Evolutionary conservation across 179 eudicot species (phyloP).

Genomic region (Pouteria campechiana): DNA sequence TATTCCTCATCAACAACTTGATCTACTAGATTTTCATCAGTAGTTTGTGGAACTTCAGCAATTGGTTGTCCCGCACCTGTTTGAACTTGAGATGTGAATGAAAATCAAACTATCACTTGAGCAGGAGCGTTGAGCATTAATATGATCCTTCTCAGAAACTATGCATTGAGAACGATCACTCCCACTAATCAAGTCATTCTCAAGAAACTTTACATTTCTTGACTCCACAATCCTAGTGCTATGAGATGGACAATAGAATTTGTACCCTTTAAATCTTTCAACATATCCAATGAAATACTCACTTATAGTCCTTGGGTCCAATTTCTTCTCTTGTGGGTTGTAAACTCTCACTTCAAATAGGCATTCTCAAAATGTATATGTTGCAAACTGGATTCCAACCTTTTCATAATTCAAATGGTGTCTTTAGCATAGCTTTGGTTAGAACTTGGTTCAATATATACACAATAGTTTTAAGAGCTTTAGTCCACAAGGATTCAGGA

Average conservation of each 20-base stretch:
- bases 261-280: slow-evolving; percentile 3
- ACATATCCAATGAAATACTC: slow-evolving; percentile 1
- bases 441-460: neutral
- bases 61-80: too few species aligned
- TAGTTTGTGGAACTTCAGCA: neutral
- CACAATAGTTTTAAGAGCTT: neutral
- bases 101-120: too few species aligned
- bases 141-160: neutral
- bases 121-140: too few species aligned
- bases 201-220: neutral
- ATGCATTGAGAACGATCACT: neutral
- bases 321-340: too few species aligned
- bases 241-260: slow-evolving; percentile 3
- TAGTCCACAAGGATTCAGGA: neutral
- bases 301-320: too few species aligned
- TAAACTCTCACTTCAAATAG: too few species aligned
- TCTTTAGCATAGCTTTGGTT: neutral
- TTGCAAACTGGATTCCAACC: too few species aligned
- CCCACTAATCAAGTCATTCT: slow-evolving; percentile 3
- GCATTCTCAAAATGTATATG: too few species aligned
- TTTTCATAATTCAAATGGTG: too few species aligned
- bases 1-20: neutral
- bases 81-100: too few species aligned
- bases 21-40: too few species aligned
- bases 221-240: slow-evolving; percentile 1